Evolutionary conservation across 73 alveolate genomes (phyloP), one percentile per base, ranked within the genome.

Genomic region (Paramecium pentaurelia): DNA sequence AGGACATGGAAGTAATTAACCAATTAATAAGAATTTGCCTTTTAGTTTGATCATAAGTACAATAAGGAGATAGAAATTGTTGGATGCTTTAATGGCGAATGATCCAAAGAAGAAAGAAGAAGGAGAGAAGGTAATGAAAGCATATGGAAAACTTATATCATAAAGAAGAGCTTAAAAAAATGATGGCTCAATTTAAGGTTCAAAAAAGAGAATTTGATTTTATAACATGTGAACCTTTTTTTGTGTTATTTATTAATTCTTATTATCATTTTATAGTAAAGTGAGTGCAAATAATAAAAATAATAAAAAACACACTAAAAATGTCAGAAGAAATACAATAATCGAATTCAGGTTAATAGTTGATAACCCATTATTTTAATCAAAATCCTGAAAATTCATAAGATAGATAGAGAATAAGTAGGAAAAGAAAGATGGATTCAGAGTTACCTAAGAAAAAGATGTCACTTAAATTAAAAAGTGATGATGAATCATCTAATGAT

Each of bases 91-190:
- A 16, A 89, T 89, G 94, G 88, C 92, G 16, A 71, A 58, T 20
- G 88, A 89, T 89, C 71, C 47, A 16, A 83, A 89, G 37, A 89
- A 71, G 58, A 89, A 89, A 51, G 88, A 89, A 40, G 94, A 89
- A n/a, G 94, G 94, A 25, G 94, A 89, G 32, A 89, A 89, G 54
- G 94, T 89, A 11, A 89, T 89, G 94, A 89, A 71, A 42, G 94
- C 94, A 1, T 89, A 89, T 89, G 94, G 94, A 6, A 89, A 89
- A 71, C 32, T 89, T 1, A 49, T 40, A 1, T 80, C 91, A 1
- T 47, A 80, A 28, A 80, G 73, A 38, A 80, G 58, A 12, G 84
- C 84, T 32, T 64, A 64, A 64, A 64, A 64, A 64, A 64, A 64
- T 28, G 84, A 64, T 64, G 84, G 84, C 84, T 64, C 84, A 64